Conservation (phyloP, 306 rosid species). For the Morella rubra region DNA sequence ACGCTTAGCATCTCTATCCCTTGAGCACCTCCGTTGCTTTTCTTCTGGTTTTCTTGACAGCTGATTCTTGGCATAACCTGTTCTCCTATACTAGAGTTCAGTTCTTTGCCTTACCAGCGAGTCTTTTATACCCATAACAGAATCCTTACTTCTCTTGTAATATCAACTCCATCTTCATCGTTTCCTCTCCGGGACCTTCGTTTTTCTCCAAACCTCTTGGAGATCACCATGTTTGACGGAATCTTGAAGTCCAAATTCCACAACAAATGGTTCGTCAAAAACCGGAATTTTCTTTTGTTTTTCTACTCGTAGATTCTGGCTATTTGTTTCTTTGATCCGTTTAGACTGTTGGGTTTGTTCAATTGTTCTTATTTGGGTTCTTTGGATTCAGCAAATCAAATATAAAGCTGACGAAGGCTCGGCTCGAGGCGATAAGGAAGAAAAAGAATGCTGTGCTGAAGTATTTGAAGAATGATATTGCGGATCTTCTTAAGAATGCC, state of each 20-base stretch:
- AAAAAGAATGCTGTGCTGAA: slow-evolving; percentile 52
- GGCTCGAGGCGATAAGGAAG: slow-evolving; percentile 49
- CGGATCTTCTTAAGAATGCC: slow-evolving; percentile 59
- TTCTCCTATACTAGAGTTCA: slow-evolving; percentile 11
- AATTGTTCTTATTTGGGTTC: slow-evolving; percentile 16
- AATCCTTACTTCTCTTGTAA: slow-evolving; percentile 4
- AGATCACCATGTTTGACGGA: slow-evolving; percentile 52
- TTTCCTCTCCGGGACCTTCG: background rate
- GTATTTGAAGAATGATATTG: slow-evolving; percentile 60
- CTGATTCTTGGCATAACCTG: slow-evolving; percentile 53
- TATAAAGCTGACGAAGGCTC: slow-evolving; percentile 38
- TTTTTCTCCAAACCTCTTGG: slow-evolving; percentile 12
- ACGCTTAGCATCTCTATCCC: background rate
- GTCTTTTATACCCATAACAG: slow-evolving; percentile 27
- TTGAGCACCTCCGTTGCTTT: slow-evolving; percentile 36
- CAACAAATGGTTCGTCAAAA: slow-evolving; percentile 55
- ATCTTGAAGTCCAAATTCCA: slow-evolving; percentile 57
- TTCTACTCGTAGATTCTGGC: background rate
- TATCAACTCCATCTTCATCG: background rate
- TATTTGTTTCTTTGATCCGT: background rate
- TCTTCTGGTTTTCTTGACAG: slow-evolving; percentile 40
- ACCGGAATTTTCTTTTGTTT: background rate
- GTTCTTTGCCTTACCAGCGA: slow-evolving; percentile 34
- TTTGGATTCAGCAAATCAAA: slow-evolving; percentile 49
- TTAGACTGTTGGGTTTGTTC: background rate